These are phyloP conservation scores for Chlamydomonas incerta DNA, from an alignment of 139 green algal species.

Conservation along the genomic window DNA sequence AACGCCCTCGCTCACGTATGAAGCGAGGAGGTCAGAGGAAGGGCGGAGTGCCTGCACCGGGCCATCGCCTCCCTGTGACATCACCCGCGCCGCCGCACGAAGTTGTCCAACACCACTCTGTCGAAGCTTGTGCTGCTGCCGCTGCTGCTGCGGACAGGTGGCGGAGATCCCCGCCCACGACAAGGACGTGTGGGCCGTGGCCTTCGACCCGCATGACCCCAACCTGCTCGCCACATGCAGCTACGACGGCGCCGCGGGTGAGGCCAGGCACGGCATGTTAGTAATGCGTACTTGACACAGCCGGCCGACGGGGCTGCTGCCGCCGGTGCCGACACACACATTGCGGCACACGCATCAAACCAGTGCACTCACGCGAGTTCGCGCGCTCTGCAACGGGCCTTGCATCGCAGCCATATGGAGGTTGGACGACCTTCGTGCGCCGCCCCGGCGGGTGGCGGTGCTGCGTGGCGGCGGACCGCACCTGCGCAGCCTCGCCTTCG, in stretches of 20 bases:
- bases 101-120: no score
- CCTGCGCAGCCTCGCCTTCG: no score
- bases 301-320: no score
- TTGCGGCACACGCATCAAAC: background rate
- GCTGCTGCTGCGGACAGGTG: background rate
- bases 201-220: conserved; percentile 15
- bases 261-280: background rate
- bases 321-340: background rate
- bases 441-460: no score
- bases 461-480: no score
- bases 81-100: no score
- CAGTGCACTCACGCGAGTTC: background rate
- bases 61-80: no score
- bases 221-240: conserved; percentile 9
- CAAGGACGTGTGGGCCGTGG: background rate
- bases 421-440: background rate
- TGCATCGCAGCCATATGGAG: background rate
- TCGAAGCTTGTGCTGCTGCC: no score
- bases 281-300: no score
- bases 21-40: no score
- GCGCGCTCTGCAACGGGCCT: background rate
- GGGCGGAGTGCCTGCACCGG: no score
- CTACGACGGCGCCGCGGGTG: conserved; percentile 7
- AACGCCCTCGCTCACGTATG: no score
- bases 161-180: conserved; percentile 1